Percentiles rank a stretch among this genome's conserved stretches.
These are phyloP conservation scores for Elasticomyces elasticus DNA, from an alignment of 495 filamentous ascomycete genomes.

Conservation along the genomic window DNA sequence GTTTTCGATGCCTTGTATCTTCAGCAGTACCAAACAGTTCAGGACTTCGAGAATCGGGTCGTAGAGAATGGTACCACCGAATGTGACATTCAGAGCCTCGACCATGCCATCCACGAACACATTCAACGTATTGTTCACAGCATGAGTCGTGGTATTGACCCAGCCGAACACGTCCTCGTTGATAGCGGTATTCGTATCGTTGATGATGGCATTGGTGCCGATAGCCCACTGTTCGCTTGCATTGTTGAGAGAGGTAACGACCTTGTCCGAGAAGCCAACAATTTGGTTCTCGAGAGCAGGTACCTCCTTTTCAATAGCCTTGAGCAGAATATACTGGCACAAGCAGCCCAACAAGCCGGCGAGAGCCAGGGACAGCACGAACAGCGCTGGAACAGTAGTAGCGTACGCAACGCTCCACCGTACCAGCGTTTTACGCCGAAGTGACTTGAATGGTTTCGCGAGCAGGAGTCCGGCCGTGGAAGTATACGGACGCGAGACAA, in stretches of 20 bases:
- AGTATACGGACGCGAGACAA: conserved; percentile 69
- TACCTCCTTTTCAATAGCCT: conserved; percentile 59
- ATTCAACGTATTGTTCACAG: conserved; percentile 79
- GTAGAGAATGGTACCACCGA: conserved; percentile 67
- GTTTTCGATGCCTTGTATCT: conserved; percentile 52
- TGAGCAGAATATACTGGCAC: conserved; percentile 73
- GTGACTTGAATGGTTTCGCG: conserved; percentile 56
- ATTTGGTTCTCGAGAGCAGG: conserved; percentile 68
- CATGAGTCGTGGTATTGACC: conserved; percentile 70
- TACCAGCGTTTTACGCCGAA: conserved; percentile 56
- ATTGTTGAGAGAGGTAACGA: conserved; percentile 60
- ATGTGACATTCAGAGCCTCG: conserved; percentile 60
- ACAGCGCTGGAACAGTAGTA: conserved; percentile 73
- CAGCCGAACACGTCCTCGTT: conserved; percentile 81
- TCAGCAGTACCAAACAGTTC: conserved; percentile 35
- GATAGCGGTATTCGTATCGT: conserved; percentile 55
- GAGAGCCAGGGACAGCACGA: conserved; percentile 74
- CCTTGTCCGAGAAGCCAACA: conserved; percentile 68
- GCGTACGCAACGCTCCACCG: conserved; percentile 83
- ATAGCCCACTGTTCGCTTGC: conserved; percentile 69
- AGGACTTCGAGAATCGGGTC: conserved; percentile 60
- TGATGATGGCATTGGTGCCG: conserved; percentile 64
- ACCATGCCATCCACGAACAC: conserved; percentile 65
- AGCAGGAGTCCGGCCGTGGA: conserved; percentile 60
- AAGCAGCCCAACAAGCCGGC: conserved; percentile 78